These are phyloP conservation scores for Globisporangium camurandrum DNA, from an alignment of 352 stramenopile genomes.

Conservation along the genomic window DNA sequence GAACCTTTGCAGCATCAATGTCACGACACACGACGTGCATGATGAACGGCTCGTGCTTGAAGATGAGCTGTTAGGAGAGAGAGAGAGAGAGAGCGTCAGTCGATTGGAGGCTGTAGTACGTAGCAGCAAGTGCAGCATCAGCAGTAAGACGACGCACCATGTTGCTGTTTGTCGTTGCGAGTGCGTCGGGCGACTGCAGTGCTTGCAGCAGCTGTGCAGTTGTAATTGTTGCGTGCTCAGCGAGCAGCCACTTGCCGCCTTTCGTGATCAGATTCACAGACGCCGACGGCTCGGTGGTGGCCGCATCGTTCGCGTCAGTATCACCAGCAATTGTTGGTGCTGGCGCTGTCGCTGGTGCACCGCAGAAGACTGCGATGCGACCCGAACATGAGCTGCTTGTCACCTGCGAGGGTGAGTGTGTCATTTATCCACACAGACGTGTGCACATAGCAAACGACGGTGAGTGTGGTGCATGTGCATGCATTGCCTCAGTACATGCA, in stretches of 20 bases:
- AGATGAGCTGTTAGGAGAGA: slow-evolving; percentile 37
- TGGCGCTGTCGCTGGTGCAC: slow-evolving; percentile 20
- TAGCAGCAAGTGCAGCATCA: no score
- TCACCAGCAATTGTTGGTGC: background rate
- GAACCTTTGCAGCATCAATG: slow-evolving; percentile 59
- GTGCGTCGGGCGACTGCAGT: slow-evolving; percentile 28
- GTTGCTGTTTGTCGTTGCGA: slow-evolving; percentile 29
- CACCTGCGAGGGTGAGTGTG: slow-evolving; percentile 44
- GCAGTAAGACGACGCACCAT: no score
- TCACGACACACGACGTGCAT: slow-evolving; percentile 88
- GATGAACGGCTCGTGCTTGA: slow-evolving; percentile 91
- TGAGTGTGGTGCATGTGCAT: no score
- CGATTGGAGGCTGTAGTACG: background rate
- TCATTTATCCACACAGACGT: background rate
- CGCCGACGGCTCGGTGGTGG: slow-evolving; percentile 6
- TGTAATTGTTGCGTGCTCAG: slow-evolving; percentile 69
- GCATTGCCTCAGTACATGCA: no score
- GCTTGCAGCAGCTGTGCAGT: slow-evolving; percentile 54
- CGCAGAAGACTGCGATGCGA: slow-evolving; percentile 83
- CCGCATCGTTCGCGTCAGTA: background rate
- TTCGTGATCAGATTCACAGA: slow-evolving; percentile 73
- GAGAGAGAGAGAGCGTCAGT: background rate
- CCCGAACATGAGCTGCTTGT: slow-evolving; percentile 90
- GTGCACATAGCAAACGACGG: background rate
- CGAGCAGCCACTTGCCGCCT: slow-evolving; percentile 84